phyloP scores from a whole-genome alignment of 2,329 filamentous ascomycete genomes.

The Colletotrichum chrysophilum region DNA sequence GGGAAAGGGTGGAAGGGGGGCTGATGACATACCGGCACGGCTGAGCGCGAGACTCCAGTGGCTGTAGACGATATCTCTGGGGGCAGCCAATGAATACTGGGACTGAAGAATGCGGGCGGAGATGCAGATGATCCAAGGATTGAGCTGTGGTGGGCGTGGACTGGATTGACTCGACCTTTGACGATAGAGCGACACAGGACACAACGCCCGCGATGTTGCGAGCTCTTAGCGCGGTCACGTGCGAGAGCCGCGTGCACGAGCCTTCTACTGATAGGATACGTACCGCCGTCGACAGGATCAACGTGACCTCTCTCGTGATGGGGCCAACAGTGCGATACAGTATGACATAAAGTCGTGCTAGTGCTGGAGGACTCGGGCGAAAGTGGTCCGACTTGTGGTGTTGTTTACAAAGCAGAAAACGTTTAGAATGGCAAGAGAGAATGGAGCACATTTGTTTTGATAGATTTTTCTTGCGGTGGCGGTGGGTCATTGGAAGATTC shows the following conservation, averaged over 20 bases:
- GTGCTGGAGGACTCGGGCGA: neutral
- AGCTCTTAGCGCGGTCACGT: slow-evolving; percentile 25
- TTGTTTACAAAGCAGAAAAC: neutral
- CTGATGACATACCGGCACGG: slow-evolving; percentile 37
- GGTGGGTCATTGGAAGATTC: neutral
- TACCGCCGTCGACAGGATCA: neutral
- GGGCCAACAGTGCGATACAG: neutral
- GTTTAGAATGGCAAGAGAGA: neutral
- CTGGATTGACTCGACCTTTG: slow-evolving; percentile 17
- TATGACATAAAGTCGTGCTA: neutral
- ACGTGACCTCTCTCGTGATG: slow-evolving; percentile 2
- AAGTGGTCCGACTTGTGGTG: neutral
- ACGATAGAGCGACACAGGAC: slow-evolving; percentile 17
- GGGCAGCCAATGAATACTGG: slow-evolving; percentile 43
- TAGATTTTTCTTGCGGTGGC: neutral
- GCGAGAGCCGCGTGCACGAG: neutral
- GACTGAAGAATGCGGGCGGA: slow-evolving; percentile 41
- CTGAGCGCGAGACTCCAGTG: slow-evolving; percentile 30
- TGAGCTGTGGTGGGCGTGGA: slow-evolving; percentile 15
- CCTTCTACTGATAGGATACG: neutral
- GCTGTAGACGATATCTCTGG: slow-evolving; percentile 34
- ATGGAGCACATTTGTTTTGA: neutral
- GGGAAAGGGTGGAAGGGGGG: slow-evolving; percentile 21
- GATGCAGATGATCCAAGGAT: slow-evolving; percentile 30
- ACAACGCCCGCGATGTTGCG: slow-evolving; percentile 21